Base-by-base conservation (phyloP, 2,329 filamentous ascomycete genomes). In the Cercospora sp. region DNA sequence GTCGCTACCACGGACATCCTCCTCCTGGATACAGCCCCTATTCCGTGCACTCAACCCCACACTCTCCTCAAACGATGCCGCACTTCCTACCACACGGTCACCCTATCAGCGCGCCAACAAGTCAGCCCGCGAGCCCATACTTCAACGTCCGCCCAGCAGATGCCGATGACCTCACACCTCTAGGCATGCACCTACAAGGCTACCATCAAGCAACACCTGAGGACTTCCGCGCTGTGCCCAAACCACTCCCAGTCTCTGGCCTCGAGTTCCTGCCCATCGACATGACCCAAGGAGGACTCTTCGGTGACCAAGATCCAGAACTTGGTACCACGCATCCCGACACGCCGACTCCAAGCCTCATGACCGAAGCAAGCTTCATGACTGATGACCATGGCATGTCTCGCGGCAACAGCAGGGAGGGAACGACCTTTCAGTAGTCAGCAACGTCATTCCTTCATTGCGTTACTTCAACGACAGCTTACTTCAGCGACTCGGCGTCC, bases 301-400 rank as follows among this genome's bases (percentile, higher is more conserved):
- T 76, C 45, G 69, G 69, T 8, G 66, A 73, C 69, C 58, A 69
- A 34, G 63, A 72, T 62, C 66, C 51, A 40, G 71, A 65, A 40
- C 66, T 76, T 18, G 69, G 66, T 26, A 67, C 65, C 40, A 69
- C 71, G 24, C 71, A 74, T 37, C 71, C 71, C 10, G 60, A 63
- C 49, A 74, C 74, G n/a, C 74, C 75, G 12, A 77, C 75, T 9
- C 75, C 75, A 30, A 71, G 68, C 26, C 68, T 74, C 40, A 74
- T 67, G 61, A 75, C 74, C 3, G 75, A 77, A 65, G 69, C 71
- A 40, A 77, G 75, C 68, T 74, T 72, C 34, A 68, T 74, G 66
- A 71, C 72, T 5, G 75, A 77, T 16, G 75, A 75, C 18, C 70
- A 68, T 7, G 37, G 37, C 18, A 58, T 65, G 21, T 65, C 62